phyloP scores from a whole-genome alignment of 768 basidiomycete species.

The Lentinula aciculospora region DNA sequence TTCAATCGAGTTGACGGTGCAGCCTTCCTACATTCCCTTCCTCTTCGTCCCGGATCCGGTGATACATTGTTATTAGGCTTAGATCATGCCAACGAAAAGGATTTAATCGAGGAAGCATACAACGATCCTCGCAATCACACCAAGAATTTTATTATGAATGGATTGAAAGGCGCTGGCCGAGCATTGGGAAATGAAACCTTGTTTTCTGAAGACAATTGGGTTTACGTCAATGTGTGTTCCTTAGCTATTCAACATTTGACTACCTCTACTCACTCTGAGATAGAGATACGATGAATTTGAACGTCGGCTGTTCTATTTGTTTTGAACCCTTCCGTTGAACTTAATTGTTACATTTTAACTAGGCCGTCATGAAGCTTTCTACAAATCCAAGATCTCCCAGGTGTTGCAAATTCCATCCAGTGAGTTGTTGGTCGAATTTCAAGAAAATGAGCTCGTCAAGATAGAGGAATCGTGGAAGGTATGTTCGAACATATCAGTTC shows the following conservation, averaged over 20 bases:
- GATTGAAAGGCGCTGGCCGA: conserved; percentile 61
- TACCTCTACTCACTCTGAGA: neutral
- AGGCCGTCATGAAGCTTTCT: conserved; percentile 86
- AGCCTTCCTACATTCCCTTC: conserved; percentile 72
- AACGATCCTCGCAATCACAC: conserved; percentile 77
- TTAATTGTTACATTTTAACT: conserved; percentile 4
- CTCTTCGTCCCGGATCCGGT: conserved; percentile 64
- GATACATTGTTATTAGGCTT: conserved; percentile 90
- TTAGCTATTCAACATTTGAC: neutral
- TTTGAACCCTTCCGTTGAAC: neutral
- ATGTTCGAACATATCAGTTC: conserved; percentile 6
- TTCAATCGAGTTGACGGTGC: conserved; percentile 67
- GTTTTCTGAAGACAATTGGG: conserved; percentile 69
- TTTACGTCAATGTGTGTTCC: conserved; percentile 60
- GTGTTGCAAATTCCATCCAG: conserved; percentile 45
- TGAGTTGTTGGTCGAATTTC: conserved; percentile 44
- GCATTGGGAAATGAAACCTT: conserved; percentile 61
- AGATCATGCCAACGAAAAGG: conserved; percentile 72
- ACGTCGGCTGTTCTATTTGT: neutral
- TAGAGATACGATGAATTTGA: conserved; percentile 15
- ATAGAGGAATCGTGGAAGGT: conserved; percentile 91
- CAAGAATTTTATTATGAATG: conserved; percentile 80
- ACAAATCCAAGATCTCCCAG: conserved; percentile 60
- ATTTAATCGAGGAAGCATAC: conserved; percentile 80
- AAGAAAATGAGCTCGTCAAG: conserved; percentile 69